phyloP scores from a whole-genome alignment of 352 stramenopile genomes.

The Thalassiosira livingstoniorum region DNA sequence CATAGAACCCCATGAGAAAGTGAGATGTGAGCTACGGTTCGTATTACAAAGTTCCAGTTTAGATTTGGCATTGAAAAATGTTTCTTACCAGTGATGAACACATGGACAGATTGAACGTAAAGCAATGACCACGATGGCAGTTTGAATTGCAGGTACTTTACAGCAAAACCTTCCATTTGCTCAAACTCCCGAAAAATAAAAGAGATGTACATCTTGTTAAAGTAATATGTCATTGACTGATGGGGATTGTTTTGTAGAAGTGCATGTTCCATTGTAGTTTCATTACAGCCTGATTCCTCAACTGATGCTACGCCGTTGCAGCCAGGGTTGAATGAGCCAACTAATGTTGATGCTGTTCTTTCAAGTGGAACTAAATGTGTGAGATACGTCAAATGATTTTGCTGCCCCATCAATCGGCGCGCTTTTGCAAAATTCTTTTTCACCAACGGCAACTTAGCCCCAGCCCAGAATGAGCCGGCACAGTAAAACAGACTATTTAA shows the following conservation, averaged over 20 bases:
- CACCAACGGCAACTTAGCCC: conserved; percentile 1
- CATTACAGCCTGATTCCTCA: not conserved
- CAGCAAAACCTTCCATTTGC: conserved; percentile 8
- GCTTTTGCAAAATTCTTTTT: not conserved
- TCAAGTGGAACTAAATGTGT: not conserved
- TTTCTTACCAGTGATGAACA: conserved; percentile 26
- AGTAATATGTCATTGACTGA: not conserved
- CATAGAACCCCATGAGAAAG: not conserved
- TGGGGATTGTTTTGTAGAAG: not conserved
- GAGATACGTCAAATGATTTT: conserved; percentile 1
- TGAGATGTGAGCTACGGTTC: too few relatives aligned
- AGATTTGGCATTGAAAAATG: too few relatives aligned
- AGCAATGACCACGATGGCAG: conserved; percentile 16
- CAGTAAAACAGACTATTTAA: conserved; percentile 15
- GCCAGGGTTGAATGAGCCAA: too few relatives aligned
- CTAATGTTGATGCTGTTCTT: too few relatives aligned
- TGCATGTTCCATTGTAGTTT: not conserved
- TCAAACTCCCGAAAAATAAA: conserved; percentile 41
- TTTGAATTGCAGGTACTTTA: conserved; percentile 32
- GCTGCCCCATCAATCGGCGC: not conserved
- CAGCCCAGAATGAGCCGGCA: conserved; percentile 3
- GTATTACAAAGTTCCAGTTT: too few relatives aligned
- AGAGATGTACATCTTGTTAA: conserved; percentile 27
- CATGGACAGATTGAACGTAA: not conserved
- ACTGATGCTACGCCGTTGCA: not conserved